These are phyloP conservation scores for Aspergillus jensenii DNA, from an alignment of 2,329 filamentous ascomycete species.

Conservation along the genomic window DNA sequence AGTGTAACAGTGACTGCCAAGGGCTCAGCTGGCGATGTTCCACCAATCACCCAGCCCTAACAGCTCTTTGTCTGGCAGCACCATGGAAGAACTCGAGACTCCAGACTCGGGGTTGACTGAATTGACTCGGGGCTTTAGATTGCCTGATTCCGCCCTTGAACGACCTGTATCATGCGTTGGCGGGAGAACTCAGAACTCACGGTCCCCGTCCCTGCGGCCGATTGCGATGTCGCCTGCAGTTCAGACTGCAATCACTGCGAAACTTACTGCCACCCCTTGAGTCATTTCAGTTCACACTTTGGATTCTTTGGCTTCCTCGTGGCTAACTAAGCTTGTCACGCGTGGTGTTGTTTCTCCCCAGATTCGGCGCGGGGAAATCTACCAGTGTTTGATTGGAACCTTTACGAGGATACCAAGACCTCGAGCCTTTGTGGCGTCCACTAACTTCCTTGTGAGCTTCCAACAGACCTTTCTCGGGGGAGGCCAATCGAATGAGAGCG, in stretches of 20 bases:
- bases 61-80: background rate
- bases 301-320: background rate
- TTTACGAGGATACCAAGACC: conserved; percentile 1
- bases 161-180: too few relatives aligned
- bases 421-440: conserved; percentile 4
- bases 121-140: background rate
- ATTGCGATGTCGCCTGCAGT: background rate
- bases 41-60: background rate
- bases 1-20: conserved; percentile 1
- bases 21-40: background rate
- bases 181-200: background rate
- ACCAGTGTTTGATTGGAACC: background rate
- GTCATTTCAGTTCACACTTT: background rate
- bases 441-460: conserved; percentile 7
- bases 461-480: background rate
- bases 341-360: background rate
- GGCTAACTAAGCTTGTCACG: conserved; percentile 7
- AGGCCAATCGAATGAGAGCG: background rate
- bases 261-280: background rate
- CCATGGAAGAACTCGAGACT: background rate
- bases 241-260: background rate
- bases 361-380: background rate
- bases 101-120: background rate
- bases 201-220: background rate
- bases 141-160: background rate